Conservation (phyloP, 768 basidiomycete genomes). For the Leccinellum albellum region DNA sequence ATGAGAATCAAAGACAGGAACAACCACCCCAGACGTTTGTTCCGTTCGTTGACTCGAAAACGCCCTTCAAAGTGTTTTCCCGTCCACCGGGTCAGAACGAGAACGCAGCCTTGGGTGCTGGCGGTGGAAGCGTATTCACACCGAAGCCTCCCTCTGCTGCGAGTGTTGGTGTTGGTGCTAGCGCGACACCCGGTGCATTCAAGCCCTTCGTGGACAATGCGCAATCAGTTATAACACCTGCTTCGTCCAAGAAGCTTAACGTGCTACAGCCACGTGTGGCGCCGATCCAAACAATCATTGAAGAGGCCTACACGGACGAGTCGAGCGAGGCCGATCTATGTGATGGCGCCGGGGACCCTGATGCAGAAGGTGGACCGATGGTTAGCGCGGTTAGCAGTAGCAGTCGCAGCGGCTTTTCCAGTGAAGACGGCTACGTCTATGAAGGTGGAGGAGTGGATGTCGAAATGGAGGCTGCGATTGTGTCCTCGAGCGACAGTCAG, state of each 20-base stretch:
- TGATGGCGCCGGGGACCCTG: slow-evolving; percentile 17
- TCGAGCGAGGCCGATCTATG: slow-evolving; percentile 28
- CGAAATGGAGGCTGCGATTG: slow-evolving; percentile 24
- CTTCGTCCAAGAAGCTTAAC: slow-evolving; percentile 20
- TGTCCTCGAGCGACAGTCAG: slow-evolving; percentile 32
- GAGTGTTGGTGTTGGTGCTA: slow-evolving; percentile 5
- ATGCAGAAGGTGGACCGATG: slow-evolving; percentile 23
- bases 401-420: slow-evolving; percentile 31
- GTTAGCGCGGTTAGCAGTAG: slow-evolving; percentile 18
- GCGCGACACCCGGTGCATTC: slow-evolving; percentile 23
- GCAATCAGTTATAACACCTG: slow-evolving; percentile 13
- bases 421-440: slow-evolving; percentile 34
- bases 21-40: slow-evolving; percentile 36
- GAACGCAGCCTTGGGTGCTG: slow-evolving; percentile 24
- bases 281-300: slow-evolving; percentile 18
- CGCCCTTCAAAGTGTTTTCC: slow-evolving; percentile 63
- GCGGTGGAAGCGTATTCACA: slow-evolving; percentile 35
- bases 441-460: slow-evolving; percentile 26
- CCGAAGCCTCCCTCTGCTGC: slow-evolving; percentile 38
- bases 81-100: slow-evolving; percentile 50
- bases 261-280: slow-evolving; percentile 18
- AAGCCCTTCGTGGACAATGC: slow-evolving; percentile 36
- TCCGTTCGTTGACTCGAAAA: slow-evolving; percentile 38
- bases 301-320: slow-evolving; percentile 31
- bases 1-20: slow-evolving; percentile 16